Base-by-base conservation (phyloP, 1,284 basidiomycete genomes). In the Malassezia dermatis region DNA sequence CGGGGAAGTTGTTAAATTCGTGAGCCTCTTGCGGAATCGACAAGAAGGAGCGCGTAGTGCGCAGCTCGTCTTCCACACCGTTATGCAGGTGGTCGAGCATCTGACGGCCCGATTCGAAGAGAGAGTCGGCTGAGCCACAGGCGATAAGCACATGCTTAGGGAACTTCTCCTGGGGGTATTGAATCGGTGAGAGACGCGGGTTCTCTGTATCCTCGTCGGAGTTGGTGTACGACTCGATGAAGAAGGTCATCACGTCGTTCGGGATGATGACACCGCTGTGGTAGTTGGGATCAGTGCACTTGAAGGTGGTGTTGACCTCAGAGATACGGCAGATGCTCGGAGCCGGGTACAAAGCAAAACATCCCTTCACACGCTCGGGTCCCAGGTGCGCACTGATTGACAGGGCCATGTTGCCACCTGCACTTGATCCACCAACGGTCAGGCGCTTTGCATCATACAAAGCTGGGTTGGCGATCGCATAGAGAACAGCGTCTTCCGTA, bases 321-420 rank as follows among this genome's bases (percentile, higher is more conserved):
- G 49, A 6, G 41, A 51, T 13, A 56, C 30, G 43, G 51, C n/a
- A 56, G 8, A 66, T 56, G n/a, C 60, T 56, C 35, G 59, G 53
- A 4, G 51, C 50, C 0, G 67, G 62, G 43, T 67, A 67, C 28
- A 68, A 48, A 2, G 61, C 51, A 4, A 61, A 56, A 10, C 63
- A 40, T 27, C 61, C 65, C 12, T 53, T 50, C 32, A 71, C 65
- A 45, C 58, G 56, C 39, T 60, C 43, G 3, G 59, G 60, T 26
- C 64, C 62, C 21, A 69, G 46, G n/a, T 45, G 46, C 10, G 53
- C 48, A 4, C 59, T 53, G 2, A 58, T 58, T 17, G 46, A 58
- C 2, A 72, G 59, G 19, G 68, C 68, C 17, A 72, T 59, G 19
- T 58, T 61, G 41, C 61, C 69, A 34, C 69, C 69, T 6, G 67